These are phyloP conservation scores for Apophysomyces sp. DNA, from an alignment of 371 early-diverging fungal species.

Conservation along the genomic window DNA sequence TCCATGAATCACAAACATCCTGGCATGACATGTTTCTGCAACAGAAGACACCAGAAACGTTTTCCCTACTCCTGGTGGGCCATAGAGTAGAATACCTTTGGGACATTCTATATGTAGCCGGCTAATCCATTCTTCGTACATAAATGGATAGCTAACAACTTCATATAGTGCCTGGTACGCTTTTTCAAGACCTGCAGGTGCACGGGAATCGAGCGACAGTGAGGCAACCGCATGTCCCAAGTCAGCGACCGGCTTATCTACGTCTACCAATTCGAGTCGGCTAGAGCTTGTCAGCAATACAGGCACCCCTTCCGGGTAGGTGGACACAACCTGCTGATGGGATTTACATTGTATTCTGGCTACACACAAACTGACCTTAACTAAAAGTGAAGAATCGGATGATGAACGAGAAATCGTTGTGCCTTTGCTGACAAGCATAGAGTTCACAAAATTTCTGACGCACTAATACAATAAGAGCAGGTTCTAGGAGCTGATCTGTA, in stretches of 20 bases:
- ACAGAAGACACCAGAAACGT: constrained; percentile 78
- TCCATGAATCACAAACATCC: constrained; percentile 73
- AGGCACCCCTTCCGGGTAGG: constrained; percentile 27
- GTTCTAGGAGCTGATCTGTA: not conserved
- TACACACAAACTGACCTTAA: constrained; percentile 6
- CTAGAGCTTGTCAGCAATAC: constrained; percentile 22
- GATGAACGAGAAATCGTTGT: not conserved
- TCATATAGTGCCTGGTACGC: constrained; percentile 73
- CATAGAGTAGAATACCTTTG: constrained; percentile 87
- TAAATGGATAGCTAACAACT: constrained; percentile 75
- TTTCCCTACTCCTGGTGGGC: constrained; percentile 98
- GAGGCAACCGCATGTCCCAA: not conserved
- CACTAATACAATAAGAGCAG: constrained; percentile 2
- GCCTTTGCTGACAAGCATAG: constrained; percentile 6
- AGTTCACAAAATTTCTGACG: constrained; percentile 17
- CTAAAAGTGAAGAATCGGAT: not conserved
- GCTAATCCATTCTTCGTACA: constrained; percentile 66
- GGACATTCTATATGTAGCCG: constrained; percentile 77
- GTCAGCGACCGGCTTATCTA: not conserved
- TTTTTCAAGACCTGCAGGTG: constrained; percentile 21
- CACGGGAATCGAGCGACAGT: not conserved
- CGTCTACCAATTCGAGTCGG: constrained; percentile 13
- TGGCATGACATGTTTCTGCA: constrained; percentile 60
- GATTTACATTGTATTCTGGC: not conserved
- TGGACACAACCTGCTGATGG: constrained; percentile 23